Evolutionary conservation across 345 rosid species (phyloP).

Genomic region (Citrus cavaleriei): DNA sequence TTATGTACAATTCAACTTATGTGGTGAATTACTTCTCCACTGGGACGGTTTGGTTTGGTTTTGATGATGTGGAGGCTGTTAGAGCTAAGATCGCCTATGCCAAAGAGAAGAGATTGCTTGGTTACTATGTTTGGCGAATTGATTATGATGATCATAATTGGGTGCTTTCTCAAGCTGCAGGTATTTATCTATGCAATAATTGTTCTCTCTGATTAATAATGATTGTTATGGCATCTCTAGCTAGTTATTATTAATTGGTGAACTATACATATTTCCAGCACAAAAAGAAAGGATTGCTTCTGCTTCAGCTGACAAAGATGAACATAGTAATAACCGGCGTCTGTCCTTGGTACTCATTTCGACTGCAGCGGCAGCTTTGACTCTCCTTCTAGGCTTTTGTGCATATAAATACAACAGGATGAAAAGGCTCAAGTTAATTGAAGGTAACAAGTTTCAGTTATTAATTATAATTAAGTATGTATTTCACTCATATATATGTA

Average conservation of each 20-base stretch:
- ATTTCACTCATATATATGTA: background rate
- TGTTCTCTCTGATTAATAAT: too few relatives aligned
- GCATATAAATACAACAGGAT: conserved; percentile 5
- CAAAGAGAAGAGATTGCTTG: conserved; percentile 22
- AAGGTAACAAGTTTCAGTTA: too few relatives aligned
- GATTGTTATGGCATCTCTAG: too few relatives aligned
- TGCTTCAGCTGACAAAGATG: background rate
- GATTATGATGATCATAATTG: conserved; percentile 12
- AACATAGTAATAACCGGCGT: background rate
- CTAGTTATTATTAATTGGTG: background rate
- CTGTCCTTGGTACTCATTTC: conserved; percentile 7
- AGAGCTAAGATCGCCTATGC: conserved; percentile 36
- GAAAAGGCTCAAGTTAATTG: conserved; percentile 9
- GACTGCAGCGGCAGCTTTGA: conserved; percentile 19
- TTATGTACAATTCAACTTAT: conserved; percentile 30
- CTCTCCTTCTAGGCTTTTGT: conserved; percentile 9
- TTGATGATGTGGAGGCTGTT: conserved; percentile 39
- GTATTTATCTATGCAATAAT: too few relatives aligned
- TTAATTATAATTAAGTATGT: conserved; percentile 8
- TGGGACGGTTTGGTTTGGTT: conserved; percentile 38
- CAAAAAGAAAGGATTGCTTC: background rate
- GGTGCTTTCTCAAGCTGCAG: conserved; percentile 36
- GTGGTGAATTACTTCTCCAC: conserved; percentile 23
- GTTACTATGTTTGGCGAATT: conserved; percentile 34
- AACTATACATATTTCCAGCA: conserved; percentile 6